Conservation (phyloP, 208 protist genomes). For the Angomonas desouzai region DNA sequence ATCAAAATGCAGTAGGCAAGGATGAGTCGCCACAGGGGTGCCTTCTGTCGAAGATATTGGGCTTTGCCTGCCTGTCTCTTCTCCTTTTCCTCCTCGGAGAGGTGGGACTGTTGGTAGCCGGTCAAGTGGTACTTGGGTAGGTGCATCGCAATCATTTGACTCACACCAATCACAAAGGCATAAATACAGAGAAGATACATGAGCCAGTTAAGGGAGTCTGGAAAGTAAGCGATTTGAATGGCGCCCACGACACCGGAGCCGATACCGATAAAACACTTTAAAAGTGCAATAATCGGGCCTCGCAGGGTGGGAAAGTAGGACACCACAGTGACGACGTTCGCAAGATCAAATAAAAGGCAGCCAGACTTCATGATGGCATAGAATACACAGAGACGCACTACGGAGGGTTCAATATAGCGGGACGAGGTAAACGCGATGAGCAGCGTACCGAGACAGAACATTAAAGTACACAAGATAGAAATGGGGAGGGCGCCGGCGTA, state of each 20-base stretch:
- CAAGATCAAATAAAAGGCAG: conserved; percentile 25
- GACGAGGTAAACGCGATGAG: conserved; percentile 1
- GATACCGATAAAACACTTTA: conserved; percentile 42
- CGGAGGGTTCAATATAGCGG: conserved; percentile 17
- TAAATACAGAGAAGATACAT: conserved; percentile 3
- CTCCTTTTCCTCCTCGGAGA: conserved; percentile 35
- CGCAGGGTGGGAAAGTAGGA: conserved; percentile 31
- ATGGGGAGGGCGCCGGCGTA: conserved; percentile 8
- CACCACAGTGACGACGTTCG: conserved; percentile 27
- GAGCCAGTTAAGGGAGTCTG: conserved; percentile 19
- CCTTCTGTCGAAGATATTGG: conserved; percentile 53
- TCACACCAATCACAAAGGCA: not conserved
- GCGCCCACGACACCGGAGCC: conserved; percentile 38
- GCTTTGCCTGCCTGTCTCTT: conserved; percentile 26
- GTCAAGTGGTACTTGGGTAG: conserved; percentile 58
- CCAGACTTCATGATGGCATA: conserved; percentile 20
- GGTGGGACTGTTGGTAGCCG: conserved; percentile 24
- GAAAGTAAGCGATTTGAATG: conserved; percentile 36
- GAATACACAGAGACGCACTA: conserved; percentile 17
- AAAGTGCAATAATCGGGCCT: conserved; percentile 35
- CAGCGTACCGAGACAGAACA: not conserved
- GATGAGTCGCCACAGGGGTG: conserved; percentile 45
- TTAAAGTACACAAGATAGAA: not conserved
- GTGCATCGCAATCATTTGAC: conserved; percentile 16
- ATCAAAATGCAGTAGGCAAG: conserved; percentile 45